Conservation (phyloP, 306 rosid genomes). For the Spatholobus suberectus region DNA sequence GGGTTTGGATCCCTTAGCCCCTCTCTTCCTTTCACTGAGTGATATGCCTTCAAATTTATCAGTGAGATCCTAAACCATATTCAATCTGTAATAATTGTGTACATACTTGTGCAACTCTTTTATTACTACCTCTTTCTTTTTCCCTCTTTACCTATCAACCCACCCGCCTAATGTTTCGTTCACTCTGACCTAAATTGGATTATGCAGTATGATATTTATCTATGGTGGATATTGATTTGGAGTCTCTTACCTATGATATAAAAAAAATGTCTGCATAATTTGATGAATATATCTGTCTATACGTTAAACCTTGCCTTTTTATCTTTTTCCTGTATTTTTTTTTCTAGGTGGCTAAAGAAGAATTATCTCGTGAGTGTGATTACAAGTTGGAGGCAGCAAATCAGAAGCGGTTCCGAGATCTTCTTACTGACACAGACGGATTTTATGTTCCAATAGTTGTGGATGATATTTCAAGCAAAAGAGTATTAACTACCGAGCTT, state of each 20-base stretch:
- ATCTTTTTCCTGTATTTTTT: constrained; percentile 23
- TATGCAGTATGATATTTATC: constrained; percentile 25
- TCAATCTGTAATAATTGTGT: constrained; percentile 4
- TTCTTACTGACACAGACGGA: constrained; percentile 63
- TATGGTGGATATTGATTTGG: constrained; percentile 26
- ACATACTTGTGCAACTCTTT: neutral
- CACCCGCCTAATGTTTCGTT: constrained; percentile 10
- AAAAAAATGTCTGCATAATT: constrained; percentile 19
- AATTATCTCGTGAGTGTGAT: constrained; percentile 89
- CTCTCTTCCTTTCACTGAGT: constrained; percentile 32
- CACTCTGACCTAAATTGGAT: constrained; percentile 21
- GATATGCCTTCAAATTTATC: constrained; percentile 30
- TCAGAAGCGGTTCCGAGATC: constrained; percentile 78
- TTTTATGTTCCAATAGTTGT: constrained; percentile 85
- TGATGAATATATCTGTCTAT: constrained; percentile 19
- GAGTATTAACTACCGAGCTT: constrained; percentile 85
- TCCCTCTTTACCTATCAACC: constrained; percentile 14
- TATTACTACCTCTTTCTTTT: constrained; percentile 8
- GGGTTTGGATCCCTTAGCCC: constrained; percentile 33
- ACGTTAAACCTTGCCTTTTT: constrained; percentile 37
- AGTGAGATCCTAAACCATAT: constrained; percentile 33
- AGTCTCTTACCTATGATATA: constrained; percentile 6
- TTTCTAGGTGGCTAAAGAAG: constrained; percentile 91
- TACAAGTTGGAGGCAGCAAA: constrained; percentile 86
- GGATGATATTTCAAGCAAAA: constrained; percentile 78